phyloP scores from a whole-genome alignment of 257 asterid species.

The Nicotiana benthamiana region DNA sequence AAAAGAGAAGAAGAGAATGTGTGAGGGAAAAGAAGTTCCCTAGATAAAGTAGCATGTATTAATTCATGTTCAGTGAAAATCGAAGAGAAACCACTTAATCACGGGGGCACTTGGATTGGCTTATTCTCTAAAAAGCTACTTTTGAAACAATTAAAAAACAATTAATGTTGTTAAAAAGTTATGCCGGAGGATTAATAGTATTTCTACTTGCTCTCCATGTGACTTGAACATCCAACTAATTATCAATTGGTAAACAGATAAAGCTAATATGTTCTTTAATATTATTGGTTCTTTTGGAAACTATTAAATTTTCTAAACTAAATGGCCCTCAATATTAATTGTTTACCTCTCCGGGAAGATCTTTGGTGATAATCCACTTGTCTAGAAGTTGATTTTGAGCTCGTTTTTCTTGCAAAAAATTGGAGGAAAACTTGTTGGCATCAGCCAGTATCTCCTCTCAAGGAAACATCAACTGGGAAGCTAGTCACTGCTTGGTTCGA shows the following conservation, averaged over 20 bases:
- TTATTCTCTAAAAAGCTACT: no score
- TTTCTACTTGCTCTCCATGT: neutral
- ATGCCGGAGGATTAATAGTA: neutral
- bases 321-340: neutral
- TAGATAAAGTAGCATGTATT: neutral
- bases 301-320: neutral
- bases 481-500: conserved; percentile 71
- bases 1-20: neutral
- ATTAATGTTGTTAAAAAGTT: no score
- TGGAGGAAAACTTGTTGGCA: conserved; percentile 36
- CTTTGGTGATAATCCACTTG: conserved; percentile 84
- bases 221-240: neutral
- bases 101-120: no score
- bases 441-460: conserved; percentile 40
- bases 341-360: conserved; percentile 79
- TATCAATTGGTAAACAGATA: neutral
- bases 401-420: conserved; percentile 42
- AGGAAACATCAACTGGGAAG: conserved; percentile 64
- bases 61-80: no score
- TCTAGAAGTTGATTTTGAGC: conserved; percentile 49
- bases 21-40: neutral
- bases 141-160: no score
- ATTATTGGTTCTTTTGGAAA: no score
- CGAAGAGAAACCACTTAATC: no score
- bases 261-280: no score